Conservation (phyloP, 257 asterid species). For the Rhazya stricta region DNA sequence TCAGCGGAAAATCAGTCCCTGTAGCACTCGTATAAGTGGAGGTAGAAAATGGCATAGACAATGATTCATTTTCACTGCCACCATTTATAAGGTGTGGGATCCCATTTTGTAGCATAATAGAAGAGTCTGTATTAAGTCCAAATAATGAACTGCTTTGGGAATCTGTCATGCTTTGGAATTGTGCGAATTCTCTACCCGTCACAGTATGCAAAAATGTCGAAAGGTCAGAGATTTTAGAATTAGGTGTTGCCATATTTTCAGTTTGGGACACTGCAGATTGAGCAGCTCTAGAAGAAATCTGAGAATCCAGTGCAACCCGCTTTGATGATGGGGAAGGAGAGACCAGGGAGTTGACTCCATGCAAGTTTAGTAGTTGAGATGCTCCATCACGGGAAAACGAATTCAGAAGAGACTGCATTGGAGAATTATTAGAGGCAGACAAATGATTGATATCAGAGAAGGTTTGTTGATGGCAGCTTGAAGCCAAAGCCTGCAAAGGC, state of each 20-base stretch:
- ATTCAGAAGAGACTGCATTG: slow-evolving; percentile 56
- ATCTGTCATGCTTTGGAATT: slow-evolving; percentile 47
- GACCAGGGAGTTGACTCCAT: slow-evolving; percentile 41
- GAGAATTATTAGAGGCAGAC: slow-evolving; percentile 41
- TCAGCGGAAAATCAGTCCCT: slow-evolving; percentile 55
- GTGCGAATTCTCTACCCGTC: slow-evolving; percentile 58
- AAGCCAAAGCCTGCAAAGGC: slow-evolving; percentile 39
- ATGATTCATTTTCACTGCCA: slow-evolving; percentile 42
- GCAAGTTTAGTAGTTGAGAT: slow-evolving; percentile 39
- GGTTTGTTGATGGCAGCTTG: slow-evolving; percentile 55
- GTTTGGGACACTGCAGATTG: slow-evolving; percentile 54
- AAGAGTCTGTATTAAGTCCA: slow-evolving; percentile 48
- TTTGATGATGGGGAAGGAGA: slow-evolving; percentile 65
- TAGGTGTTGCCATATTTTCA: slow-evolving; percentile 45
- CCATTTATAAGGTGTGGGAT: slow-evolving; percentile 39
- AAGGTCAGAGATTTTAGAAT: slow-evolving; percentile 60
- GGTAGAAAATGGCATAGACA: slow-evolving; percentile 49
- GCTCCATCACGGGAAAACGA: slow-evolving; percentile 63
- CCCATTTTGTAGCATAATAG: slow-evolving; percentile 44
- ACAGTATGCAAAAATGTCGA: slow-evolving; percentile 61
- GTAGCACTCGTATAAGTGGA: slow-evolving; percentile 46
- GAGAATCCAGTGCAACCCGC: slow-evolving; percentile 70
- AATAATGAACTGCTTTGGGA: slow-evolving; percentile 51
- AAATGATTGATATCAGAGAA: slow-evolving; percentile 57
- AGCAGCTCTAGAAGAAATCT: slow-evolving; percentile 46